Evolutionary conservation across 768 basidiomycete genomes (phyloP), one percentile per base, ranked within the genome.

Genomic region (Lentinula raphanica): DNA sequence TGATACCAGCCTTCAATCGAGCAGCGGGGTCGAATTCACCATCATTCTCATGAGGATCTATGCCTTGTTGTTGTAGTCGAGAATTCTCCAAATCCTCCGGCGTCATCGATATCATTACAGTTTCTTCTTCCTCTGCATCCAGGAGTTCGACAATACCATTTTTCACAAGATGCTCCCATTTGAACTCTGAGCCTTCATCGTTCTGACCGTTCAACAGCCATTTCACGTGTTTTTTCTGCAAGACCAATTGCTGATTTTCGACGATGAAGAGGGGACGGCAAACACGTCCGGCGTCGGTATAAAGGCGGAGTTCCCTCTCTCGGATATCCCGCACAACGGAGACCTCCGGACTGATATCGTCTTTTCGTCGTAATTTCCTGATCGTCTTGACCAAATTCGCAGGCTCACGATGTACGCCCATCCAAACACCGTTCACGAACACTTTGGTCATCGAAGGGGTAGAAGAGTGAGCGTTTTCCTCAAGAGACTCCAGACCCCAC

Each of bases 401-500:
- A 7, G 96, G 90, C 67, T 98, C 93, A 50, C 94, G 90, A 74
- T 98, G 97, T 13, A 98, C 91, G 60, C 97, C 97, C 83, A 97
- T 94, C 97, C 97, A 99, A 12, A 98, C 95, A 68, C 97, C 97
- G 66, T 99, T 99, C 62, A 99, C 92, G 70, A 99, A 99, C 19
- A 99, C 93, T 73, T 98, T 98, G 19, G 96, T 98, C 59, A 85
- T 85, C 8, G 54, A 21, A 2, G 91, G 88, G 9, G 86, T 87
- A 19, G 85, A 76, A 5, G 89, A 88, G 68, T 91, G 89, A 0
- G 90, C 90, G 66, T 94, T 96, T 72, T 98, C 94, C 68, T 97
- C 94, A 59, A 98, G 72, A 17, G 92, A 92, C 71, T 98, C 94
- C 60, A 98, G 76, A 63, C 95, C 96, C 96, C 95, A 98, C 75